phyloP scores from a whole-genome alignment of 139 green algal genomes.

The Yamagishiella unicocca region DNA sequence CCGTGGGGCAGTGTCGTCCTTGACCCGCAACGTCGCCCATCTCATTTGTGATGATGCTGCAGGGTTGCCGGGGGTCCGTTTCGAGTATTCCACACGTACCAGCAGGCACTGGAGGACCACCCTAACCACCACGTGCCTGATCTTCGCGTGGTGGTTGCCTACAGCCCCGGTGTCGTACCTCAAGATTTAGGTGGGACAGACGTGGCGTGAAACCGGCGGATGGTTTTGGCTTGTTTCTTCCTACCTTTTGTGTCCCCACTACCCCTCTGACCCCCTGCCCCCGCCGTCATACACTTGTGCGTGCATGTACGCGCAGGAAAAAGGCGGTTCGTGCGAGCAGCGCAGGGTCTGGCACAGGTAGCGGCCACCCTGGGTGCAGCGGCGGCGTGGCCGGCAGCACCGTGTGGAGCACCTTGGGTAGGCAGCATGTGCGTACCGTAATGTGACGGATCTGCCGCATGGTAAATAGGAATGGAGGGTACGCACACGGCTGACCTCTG shows the following conservation, averaged over 20 bases:
- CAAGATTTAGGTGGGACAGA: background rate
- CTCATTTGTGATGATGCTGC: background rate
- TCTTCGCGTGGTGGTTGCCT: background rate
- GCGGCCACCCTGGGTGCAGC: background rate
- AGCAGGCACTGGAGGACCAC: background rate
- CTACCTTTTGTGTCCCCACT: background rate
- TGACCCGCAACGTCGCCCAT: background rate
- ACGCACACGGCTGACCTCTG: too few species aligned
- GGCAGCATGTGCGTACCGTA: background rate
- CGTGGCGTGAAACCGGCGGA: too few species aligned
- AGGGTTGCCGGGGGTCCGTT: background rate
- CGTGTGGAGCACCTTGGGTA: background rate
- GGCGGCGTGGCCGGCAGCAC: background rate
- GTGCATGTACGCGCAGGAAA: background rate
- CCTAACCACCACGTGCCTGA: too few species aligned
- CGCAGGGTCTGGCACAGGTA: background rate
- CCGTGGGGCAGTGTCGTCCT: background rate
- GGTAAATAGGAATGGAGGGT: too few species aligned
- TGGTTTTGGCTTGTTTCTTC: background rate
- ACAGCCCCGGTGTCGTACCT: background rate
- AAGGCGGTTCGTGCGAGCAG: background rate
- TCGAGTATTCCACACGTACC: background rate
- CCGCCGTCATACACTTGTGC: background rate
- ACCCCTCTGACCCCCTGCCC: background rate
- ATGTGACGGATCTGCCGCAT: background rate